phyloP scores from a whole-genome alignment of 163 green algal species.

The Scenedesmus sp. region DNA sequence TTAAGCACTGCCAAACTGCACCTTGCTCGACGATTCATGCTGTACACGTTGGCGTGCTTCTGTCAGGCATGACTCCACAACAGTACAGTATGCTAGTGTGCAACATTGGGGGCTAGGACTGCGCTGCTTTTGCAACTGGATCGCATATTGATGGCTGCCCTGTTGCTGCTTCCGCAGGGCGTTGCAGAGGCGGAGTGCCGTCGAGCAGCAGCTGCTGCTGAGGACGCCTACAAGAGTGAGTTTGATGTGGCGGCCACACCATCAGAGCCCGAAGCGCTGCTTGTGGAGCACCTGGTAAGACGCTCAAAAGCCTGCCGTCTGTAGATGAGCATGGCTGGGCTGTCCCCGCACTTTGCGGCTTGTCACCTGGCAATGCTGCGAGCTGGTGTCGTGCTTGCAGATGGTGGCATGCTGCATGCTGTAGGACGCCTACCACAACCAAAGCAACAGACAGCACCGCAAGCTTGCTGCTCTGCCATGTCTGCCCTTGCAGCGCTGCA shows the following conservation, averaged over 20 bases:
- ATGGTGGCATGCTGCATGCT: neutral
- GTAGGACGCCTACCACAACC: neutral
- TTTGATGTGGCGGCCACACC: conserved; percentile 32
- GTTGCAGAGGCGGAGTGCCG: conserved; percentile 55
- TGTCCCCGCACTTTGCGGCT: neutral
- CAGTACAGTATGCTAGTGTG: no score
- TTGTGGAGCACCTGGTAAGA: conserved; percentile 48
- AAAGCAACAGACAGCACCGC: neutral
- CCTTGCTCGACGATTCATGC: no score
- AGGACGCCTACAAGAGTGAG: conserved; percentile 44
- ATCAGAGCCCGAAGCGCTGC: conserved; percentile 44
- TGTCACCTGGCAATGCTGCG: neutral
- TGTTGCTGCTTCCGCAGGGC: conserved; percentile 23
- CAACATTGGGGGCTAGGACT: no score
- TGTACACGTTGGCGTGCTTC: no score
- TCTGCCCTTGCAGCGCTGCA: conserved; percentile 30
- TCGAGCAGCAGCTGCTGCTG: conserved; percentile 48
- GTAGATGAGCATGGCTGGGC: no score
- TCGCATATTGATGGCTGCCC: neutral
- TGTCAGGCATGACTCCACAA: no score
- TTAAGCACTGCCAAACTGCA: no score
- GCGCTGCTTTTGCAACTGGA: no score
- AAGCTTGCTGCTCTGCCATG: neutral
- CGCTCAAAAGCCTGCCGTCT: no score
- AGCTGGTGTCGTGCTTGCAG: neutral